Conservation (phyloP, 2,329 filamentous ascomycete species). For the Cladosporium halotolerans region DNA sequence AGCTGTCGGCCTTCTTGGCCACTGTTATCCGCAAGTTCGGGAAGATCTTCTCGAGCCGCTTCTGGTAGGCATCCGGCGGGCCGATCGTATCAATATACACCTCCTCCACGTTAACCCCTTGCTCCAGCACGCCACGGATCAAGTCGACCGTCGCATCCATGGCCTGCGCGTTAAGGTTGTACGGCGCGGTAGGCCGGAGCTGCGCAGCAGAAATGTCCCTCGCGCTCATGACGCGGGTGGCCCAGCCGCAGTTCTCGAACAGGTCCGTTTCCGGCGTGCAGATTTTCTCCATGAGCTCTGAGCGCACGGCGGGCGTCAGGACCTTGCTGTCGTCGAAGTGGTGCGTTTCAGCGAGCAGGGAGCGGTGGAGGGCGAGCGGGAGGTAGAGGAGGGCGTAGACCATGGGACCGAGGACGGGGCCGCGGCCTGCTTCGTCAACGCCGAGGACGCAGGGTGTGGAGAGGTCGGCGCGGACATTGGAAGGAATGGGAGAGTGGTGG, state of each 20-base stretch:
- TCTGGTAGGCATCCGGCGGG: slow-evolving; percentile 74
- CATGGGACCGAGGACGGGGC: slow-evolving; percentile 76
- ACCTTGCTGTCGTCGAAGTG: slow-evolving; percentile 96
- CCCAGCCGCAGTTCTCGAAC: slow-evolving; percentile 70
- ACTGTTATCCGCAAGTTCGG: slow-evolving; percentile 54
- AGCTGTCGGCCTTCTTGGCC: slow-evolving; percentile 73
- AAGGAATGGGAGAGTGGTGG: slow-evolving; percentile 42
- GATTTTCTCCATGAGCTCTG: slow-evolving; percentile 62
- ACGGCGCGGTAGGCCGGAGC: slow-evolving; percentile 57
- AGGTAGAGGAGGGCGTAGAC: slow-evolving; percentile 67
- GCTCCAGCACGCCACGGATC: slow-evolving; percentile 68
- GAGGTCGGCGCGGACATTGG: slow-evolving; percentile 30
- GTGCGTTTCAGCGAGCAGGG: slow-evolving; percentile 70
- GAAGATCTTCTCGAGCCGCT: slow-evolving; percentile 75
- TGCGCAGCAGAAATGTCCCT: slow-evolving; percentile 75
- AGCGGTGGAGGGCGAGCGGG: slow-evolving; percentile 56
- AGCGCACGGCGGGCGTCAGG: slow-evolving; percentile 72
- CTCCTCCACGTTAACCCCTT: slow-evolving; percentile 75
- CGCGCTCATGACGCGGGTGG: slow-evolving; percentile 72
- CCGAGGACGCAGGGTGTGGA: slow-evolving; percentile 67
- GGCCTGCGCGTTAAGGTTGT: slow-evolving; percentile 95
- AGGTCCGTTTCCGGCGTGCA: slow-evolving; percentile 60
- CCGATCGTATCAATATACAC: slow-evolving; percentile 96
- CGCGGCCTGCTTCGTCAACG: slow-evolving; percentile 88
- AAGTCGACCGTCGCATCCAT: slow-evolving; percentile 84